Conservation (phyloP, 768 basidiomycete genomes). For the Mycena venus region DNA sequence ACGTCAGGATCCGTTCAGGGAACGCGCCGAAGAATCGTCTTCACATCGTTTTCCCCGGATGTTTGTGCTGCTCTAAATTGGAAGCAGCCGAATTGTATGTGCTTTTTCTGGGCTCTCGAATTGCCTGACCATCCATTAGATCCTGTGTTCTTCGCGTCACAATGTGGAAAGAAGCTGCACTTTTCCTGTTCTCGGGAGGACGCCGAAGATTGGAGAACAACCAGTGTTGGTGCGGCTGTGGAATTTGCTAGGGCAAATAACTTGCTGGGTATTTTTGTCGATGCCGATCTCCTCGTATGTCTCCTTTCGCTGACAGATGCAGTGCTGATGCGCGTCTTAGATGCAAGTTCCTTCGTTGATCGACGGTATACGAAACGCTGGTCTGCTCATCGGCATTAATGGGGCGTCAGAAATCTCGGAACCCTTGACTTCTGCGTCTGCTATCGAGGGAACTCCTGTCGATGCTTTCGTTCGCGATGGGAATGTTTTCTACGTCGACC, state of each 20-base stretch:
- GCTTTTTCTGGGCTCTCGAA: constrained; percentile 1
- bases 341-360: constrained; percentile 91
- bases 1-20: constrained; percentile 67
- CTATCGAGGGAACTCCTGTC: constrained; percentile 63
- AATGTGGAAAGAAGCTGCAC: constrained; percentile 77
- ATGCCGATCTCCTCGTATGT: constrained; percentile 88
- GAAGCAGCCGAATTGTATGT: constrained; percentile 98
- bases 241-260: constrained; percentile 96
- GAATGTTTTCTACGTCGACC: constrained; percentile 77
- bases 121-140: constrained; percentile 59
- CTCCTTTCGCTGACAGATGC: background rate
- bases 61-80: constrained; percentile 94
- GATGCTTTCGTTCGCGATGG: constrained; percentile 80
- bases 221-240: constrained; percentile 90
- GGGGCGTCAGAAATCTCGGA: constrained; percentile 66
- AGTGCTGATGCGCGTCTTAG: constrained; percentile 53
- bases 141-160: constrained; percentile 94
- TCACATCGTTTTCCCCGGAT: constrained; percentile 92
- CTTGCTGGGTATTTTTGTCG: constrained; percentile 90
- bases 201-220: constrained; percentile 62
- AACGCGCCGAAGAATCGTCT: constrained; percentile 84
- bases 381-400: constrained; percentile 88
- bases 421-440: constrained; percentile 49
- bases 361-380: constrained; percentile 89
- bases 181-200: constrained; percentile 55